Evolutionary conservation across 1,284 basidiomycete species (phyloP).

Genomic region (Sphaerobolus stellatus): DNA sequence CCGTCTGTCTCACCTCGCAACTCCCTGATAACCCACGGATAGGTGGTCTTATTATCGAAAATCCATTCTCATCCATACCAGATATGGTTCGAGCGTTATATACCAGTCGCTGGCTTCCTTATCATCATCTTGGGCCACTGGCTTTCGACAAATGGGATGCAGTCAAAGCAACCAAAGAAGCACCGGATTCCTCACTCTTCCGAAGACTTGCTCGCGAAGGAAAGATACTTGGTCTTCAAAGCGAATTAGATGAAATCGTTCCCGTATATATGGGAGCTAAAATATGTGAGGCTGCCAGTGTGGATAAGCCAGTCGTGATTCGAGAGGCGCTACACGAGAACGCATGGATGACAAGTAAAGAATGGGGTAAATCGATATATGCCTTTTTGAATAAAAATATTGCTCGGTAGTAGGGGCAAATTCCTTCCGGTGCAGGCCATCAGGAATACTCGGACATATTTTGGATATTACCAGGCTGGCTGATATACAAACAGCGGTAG

Average conservation of each 20-base stretch:
- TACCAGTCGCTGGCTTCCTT: conserved; percentile 49
- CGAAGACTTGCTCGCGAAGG: conserved; percentile 15
- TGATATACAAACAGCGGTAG: too few relatives aligned
- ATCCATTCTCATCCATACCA: conserved; percentile 50
- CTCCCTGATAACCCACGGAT: conserved; percentile 20
- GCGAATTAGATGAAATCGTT: conserved; percentile 49
- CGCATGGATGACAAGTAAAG: conserved; percentile 37
- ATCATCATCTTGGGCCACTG: conserved; percentile 45
- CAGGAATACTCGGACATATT: too few relatives aligned
- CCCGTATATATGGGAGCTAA: conserved; percentile 40
- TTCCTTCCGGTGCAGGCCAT: too few relatives aligned
- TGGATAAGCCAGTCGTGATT: conserved; percentile 27
- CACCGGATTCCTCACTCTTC: conserved; percentile 18
- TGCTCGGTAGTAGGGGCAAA: too few relatives aligned
- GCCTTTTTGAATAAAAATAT: too few relatives aligned
- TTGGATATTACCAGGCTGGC: too few relatives aligned
- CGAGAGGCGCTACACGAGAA: conserved; percentile 43
- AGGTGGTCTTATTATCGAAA: conserved; percentile 47
- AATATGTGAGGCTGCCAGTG: conserved; percentile 24
- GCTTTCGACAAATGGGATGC: conserved; percentile 52
- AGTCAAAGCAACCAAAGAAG: conserved; percentile 24
- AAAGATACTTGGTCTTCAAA: conserved; percentile 35
- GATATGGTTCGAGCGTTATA: conserved; percentile 51
- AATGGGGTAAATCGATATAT: conserved; percentile 40
- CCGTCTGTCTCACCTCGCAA: conserved; percentile 37